Percentiles rank a stretch among this genome's conserved stretches.
These are phyloP conservation scores for Scheffersomyces insectosa DNA, from an alignment of 1,139 yeast genomes.

Conservation along the genomic window DNA sequence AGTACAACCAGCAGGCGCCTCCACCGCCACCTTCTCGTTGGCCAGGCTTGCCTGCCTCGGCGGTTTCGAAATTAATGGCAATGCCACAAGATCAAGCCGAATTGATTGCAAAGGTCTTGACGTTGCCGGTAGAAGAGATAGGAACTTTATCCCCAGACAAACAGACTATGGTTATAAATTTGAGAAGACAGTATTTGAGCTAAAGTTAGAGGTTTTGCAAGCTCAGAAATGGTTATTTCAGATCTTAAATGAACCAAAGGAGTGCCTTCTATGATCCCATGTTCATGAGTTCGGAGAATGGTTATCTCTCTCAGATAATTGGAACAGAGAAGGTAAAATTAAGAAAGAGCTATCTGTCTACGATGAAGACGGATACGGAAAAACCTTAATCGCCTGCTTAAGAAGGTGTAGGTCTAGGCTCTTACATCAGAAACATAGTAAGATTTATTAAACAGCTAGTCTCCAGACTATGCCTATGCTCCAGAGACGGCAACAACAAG, in stretches of 20 bases:
- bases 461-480: too few species aligned
- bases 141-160: slow-evolving; percentile 59
- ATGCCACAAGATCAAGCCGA: slow-evolving; percentile 61
- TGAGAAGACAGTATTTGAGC: slow-evolving; percentile 55
- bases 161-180: slow-evolving; percentile 57
- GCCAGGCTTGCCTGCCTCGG: slow-evolving; percentile 50
- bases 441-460: too few species aligned
- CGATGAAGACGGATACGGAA: too few species aligned
- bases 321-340: too few species aligned
- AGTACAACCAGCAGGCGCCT: slow-evolving; percentile 2
- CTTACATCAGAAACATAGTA: too few species aligned
- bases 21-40: slow-evolving; percentile 28
- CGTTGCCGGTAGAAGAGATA: slow-evolving; percentile 57
- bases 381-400: too few species aligned
- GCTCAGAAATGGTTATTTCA: slow-evolving; percentile 1
- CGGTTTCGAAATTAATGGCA: slow-evolving; percentile 48
- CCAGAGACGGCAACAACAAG: too few species aligned
- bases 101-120: slow-evolving; percentile 63
- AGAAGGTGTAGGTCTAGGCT: too few species aligned
- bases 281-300: slow-evolving; percentile 5
- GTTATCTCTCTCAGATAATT: too few species aligned
- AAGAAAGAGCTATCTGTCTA: too few species aligned
- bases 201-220: slow-evolving; percentile 10
- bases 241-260: neutral
- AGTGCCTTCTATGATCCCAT: too few species aligned